Evolutionary conservation across 768 basidiomycete species (phyloP).

Genomic region (Melanogaster broomeanus): DNA sequence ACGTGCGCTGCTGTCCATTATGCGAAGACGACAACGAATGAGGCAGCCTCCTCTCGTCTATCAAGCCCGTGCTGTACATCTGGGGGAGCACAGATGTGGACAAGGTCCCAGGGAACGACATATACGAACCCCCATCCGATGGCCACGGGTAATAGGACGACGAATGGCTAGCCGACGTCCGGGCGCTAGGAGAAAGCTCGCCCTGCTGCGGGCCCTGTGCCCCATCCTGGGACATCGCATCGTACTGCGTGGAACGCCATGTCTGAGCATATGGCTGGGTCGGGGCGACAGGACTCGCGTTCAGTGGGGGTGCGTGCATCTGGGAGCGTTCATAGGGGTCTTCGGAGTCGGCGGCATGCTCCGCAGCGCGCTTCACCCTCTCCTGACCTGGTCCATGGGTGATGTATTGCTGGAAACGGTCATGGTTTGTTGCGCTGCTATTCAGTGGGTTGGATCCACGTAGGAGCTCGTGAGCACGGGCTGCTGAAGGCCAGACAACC

Average conservation of each 20-base stretch:
- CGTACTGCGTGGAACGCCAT: constrained; percentile 31
- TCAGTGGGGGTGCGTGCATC: constrained; percentile 9
- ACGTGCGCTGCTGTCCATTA: constrained; percentile 17
- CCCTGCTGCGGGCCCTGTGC: constrained; percentile 6
- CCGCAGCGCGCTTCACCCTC: constrained; percentile 62
- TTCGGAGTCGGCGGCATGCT: constrained; percentile 46
- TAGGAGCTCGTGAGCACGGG: constrained; percentile 71
- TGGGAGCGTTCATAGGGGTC: constrained; percentile 27
- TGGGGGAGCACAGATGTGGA: constrained; percentile 77
- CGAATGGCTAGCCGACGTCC: constrained; percentile 18
- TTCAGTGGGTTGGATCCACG: constrained; percentile 52
- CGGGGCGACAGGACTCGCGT: constrained; percentile 1
- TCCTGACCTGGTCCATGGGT: constrained; percentile 25
- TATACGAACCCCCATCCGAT: constrained; percentile 29
- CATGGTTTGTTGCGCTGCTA: constrained; percentile 3
- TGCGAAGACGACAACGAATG: constrained; percentile 14
- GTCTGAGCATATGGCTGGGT: constrained; percentile 26
- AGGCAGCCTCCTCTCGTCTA: constrained; percentile 46
- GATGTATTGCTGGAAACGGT: constrained; percentile 9
- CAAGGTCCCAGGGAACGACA: constrained; percentile 46
- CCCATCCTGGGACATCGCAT: constrained; percentile 3
- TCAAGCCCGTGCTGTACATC: constrained; percentile 71
- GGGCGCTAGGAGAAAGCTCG: constrained; percentile 6
- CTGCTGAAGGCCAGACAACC: constrained; percentile 74
- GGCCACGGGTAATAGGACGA: constrained; percentile 51